Conservation (phyloP, 371 early-diverging fungal species). For the Mucor racemosus region DNA sequence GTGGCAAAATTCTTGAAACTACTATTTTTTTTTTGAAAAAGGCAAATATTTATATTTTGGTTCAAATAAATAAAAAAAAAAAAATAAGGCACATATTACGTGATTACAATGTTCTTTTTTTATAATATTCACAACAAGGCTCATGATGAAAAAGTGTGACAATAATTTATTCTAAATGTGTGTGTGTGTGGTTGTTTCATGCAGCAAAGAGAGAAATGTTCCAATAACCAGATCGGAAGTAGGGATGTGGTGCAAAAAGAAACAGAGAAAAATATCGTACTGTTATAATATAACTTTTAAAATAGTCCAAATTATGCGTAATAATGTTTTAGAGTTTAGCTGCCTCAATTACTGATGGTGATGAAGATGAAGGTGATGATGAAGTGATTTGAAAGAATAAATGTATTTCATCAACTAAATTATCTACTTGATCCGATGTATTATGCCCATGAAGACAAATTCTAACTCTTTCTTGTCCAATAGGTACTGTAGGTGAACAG, state of each 20-base stretch:
- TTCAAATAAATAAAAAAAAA: not conserved
- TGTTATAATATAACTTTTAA: not conserved
- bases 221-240: not conserved
- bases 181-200: not conserved
- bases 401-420: constrained; percentile 57
- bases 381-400: constrained; percentile 38
- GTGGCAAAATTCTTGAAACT: not conserved
- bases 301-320: not conserved
- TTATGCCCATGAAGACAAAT: constrained; percentile 84
- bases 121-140: not conserved
- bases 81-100: not conserved
- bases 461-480: constrained; percentile 78
- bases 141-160: not conserved
- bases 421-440: constrained; percentile 61
- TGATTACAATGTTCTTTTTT: not conserved
- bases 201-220: not conserved
- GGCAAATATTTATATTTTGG: not conserved
- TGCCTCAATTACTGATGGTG: not conserved
- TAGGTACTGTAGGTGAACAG: constrained; percentile 81
- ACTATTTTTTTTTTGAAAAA: not conserved
- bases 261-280: not conserved
- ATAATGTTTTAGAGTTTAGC: not conserved
- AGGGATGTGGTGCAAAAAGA: not conserved
- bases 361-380: not conserved
- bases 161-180: not conserved